Conservation (phyloP, 2,329 filamentous ascomycete genomes). For the Penicillium sp. region DNA sequence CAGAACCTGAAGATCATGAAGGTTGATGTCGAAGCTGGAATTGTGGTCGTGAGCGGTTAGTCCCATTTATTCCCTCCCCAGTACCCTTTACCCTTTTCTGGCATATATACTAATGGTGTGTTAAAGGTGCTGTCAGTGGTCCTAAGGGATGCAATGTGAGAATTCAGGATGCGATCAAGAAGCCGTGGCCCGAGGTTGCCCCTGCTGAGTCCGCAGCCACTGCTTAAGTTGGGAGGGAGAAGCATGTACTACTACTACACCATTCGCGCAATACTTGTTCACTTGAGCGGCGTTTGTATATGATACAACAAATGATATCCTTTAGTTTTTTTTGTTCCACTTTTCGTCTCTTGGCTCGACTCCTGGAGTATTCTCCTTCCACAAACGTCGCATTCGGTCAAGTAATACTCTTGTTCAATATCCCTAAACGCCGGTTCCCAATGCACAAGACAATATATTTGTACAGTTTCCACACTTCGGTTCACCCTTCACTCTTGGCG, state of each 20-base stretch:
- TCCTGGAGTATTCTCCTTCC: not conserved
- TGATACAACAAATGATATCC: constrained; percentile 44
- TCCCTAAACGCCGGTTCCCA: constrained; percentile 21
- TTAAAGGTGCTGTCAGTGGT: constrained; percentile 69
- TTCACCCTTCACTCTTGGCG: constrained; percentile 43
- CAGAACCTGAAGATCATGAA: constrained; percentile 89
- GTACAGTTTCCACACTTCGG: constrained; percentile 28
- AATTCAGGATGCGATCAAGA: constrained; percentile 89
- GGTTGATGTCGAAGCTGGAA: constrained; percentile 81
- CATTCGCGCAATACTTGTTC: constrained; percentile 32
- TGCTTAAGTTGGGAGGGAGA: constrained; percentile 10
- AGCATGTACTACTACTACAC: constrained; percentile 42
- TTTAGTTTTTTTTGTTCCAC: constrained; percentile 18
- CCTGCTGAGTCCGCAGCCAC: constrained; percentile 28
- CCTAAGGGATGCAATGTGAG: constrained; percentile 83
- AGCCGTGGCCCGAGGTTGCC: constrained; percentile 64
- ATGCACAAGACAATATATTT: constrained; percentile 23
- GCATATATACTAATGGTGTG: constrained; percentile 11
- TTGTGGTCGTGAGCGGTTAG: constrained; percentile 81
- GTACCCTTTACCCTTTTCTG: not conserved
- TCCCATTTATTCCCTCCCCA: not conserved
- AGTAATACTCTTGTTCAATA: not conserved
- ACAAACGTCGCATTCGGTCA: not conserved
- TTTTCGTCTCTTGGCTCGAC: not conserved
- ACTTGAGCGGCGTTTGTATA: constrained; percentile 40